These are phyloP conservation scores for Cladophialophora chaetospira DNA, from an alignment of 2,329 filamentous ascomycete genomes.

Conservation along the genomic window DNA sequence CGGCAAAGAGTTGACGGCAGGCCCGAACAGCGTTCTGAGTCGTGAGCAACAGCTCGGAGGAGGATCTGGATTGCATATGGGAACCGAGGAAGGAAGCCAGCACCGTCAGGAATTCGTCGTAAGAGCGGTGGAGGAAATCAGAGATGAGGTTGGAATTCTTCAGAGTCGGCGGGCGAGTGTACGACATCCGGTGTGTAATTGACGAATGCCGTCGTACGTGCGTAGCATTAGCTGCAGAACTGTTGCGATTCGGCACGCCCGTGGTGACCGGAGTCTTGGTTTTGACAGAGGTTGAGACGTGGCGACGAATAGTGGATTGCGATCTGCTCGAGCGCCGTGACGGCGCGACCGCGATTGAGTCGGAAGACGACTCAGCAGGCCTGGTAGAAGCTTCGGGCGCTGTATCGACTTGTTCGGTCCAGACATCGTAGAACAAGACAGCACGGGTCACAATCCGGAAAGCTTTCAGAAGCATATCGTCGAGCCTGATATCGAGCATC, in stretches of 20 bases:
- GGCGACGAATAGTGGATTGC: conserved; percentile 8
- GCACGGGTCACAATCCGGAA: conserved; percentile 93
- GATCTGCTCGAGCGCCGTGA: conserved; percentile 11
- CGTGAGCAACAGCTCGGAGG: conserved; percentile 76
- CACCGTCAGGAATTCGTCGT: conserved; percentile 87
- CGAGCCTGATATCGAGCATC: conserved; percentile 71
- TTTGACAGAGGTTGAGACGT: conserved; percentile 4
- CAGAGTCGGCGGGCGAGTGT: conserved; percentile 65
- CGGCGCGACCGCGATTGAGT: conserved; percentile 3
- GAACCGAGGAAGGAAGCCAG: conserved; percentile 92
- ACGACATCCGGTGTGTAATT: conserved; percentile 73
- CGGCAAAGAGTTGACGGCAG: conserved; percentile 74
- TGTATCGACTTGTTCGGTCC: conserved; percentile 59
- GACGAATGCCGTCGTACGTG: conserved; percentile 52
- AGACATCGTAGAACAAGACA: conserved; percentile 83
- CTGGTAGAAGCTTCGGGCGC: conserved; percentile 36
- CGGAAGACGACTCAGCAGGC: background rate
- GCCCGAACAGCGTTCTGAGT: conserved; percentile 82
- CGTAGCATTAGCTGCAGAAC: conserved; percentile 27
- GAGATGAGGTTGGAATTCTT: conserved; percentile 76
- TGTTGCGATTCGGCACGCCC: conserved; percentile 11
- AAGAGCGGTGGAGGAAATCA: conserved; percentile 73
- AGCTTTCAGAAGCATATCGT: conserved; percentile 90
- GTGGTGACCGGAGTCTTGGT: conserved; percentile 7
- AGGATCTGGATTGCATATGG: conserved; percentile 88